phyloP scores from a whole-genome alignment of 108 stramenopile genomes.

The Nitzschia putrida region DNA sequence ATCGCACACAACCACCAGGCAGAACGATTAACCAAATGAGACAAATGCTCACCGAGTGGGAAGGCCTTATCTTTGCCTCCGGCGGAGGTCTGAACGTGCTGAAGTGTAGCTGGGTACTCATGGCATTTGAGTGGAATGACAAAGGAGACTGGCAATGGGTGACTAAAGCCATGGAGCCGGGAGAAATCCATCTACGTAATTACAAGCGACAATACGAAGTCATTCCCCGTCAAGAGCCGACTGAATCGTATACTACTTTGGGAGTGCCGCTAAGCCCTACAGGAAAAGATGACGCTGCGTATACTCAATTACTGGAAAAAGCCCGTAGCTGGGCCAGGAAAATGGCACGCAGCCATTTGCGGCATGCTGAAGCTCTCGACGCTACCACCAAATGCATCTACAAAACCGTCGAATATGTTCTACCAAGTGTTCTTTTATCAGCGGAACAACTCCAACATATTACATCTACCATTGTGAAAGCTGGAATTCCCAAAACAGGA shows the following conservation, averaged over 20 bases:
- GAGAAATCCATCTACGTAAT: neutral
- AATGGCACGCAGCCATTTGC: neutral
- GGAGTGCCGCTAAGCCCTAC: neutral
- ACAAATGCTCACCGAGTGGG: neutral
- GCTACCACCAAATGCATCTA: neutral
- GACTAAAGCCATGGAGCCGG: neutral
- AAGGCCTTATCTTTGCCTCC: neutral
- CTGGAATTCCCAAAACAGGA: neutral
- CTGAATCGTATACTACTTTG: neutral
- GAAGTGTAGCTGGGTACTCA: neutral
- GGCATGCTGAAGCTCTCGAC: neutral
- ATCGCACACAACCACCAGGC: neutral
- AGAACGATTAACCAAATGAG: neutral
- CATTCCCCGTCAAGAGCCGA: neutral
- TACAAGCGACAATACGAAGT: neutral
- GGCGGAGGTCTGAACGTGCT: neutral
- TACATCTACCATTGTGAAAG: neutral
- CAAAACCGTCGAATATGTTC: neutral
- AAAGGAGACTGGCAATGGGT: neutral
- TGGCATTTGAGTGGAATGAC: neutral
- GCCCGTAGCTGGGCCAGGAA: neutral
- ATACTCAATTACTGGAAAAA: neutral
- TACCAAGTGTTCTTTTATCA: neutral
- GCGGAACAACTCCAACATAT: neutral
- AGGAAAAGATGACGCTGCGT: neutral